Evolutionary conservation across 164 flowering plant genomes (phyloP).

Genomic region (Nelumbo lutea): DNA sequence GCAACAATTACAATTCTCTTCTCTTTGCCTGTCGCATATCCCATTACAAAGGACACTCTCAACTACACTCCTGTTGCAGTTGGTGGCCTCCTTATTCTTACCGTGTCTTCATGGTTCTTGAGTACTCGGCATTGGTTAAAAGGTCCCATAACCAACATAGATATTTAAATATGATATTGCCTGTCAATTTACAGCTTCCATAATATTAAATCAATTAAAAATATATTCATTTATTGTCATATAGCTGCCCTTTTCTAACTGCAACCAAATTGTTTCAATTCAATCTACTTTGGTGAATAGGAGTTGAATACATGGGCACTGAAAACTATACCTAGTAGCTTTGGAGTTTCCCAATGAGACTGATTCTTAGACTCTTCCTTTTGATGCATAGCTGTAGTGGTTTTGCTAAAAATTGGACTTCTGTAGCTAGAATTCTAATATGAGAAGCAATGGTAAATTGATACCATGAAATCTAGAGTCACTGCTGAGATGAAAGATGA

Average conservation of each 20-base stretch:
- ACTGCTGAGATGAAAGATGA: no score
- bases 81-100: conserved; percentile 55
- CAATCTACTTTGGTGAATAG: no score
- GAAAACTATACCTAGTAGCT: no score
- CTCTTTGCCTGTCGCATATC: conserved; percentile 86
- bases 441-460: no score
- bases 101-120: conserved; percentile 54
- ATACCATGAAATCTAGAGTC: no score
- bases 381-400: no score
- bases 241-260: not conserved
- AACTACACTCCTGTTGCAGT: conserved; percentile 96
- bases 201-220: not conserved
- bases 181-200: not conserved
- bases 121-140: conserved; percentile 76
- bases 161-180: conserved; percentile 16
- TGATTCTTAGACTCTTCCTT: no score
- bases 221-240: not conserved
- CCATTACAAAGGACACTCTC: conserved; percentile 63
- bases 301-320: no score
- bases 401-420: no score
- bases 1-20: conserved; percentile 73
- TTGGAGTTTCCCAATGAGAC: no score
- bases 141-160: conserved; percentile 67
- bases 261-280: no score
- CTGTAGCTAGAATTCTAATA: no score